A percentile compares a stretch with the other conserved stretches of the same genome.
These are phyloP conservation scores for Alternaria tenuissima DNA, from an alignment of 2,329 filamentous ascomycete species.

Conservation along the genomic window DNA sequence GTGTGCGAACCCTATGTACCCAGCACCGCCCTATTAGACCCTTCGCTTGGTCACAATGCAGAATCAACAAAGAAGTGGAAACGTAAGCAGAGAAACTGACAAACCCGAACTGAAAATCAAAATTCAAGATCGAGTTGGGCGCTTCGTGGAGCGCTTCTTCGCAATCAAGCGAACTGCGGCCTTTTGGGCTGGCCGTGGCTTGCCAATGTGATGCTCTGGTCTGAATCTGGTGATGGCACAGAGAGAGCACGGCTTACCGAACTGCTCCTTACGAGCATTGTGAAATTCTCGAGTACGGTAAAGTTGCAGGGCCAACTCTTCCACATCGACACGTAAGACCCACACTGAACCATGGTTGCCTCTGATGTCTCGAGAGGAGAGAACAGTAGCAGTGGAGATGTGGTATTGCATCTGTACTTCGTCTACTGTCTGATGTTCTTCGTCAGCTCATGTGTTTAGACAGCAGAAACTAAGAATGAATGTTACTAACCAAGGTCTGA, in stretches of 20 bases:
- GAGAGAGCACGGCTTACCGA: conserved; percentile 34
- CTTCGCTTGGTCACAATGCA: neutral
- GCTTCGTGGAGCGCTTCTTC: conserved; percentile 1
- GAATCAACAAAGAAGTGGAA: neutral
- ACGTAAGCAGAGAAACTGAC: neutral
- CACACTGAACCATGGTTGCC: conserved; percentile 26
- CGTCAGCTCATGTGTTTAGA: conserved; percentile 5
- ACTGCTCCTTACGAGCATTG: conserved; percentile 29
- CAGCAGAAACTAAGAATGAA: no score
- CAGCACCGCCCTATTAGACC: neutral
- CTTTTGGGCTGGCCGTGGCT: neutral
- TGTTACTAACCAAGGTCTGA: conserved; percentile 33
- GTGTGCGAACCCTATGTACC: neutral
- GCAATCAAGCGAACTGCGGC: conserved; percentile 1
- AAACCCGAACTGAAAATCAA: neutral
- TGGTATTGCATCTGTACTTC: conserved; percentile 43
- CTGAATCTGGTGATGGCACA: conserved; percentile 30
- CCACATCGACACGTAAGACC: conserved; percentile 42
- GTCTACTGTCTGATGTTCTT: conserved; percentile 27
- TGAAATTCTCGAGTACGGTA: conserved; percentile 44
- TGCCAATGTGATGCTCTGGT: neutral
- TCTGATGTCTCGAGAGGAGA: conserved; percentile 27
- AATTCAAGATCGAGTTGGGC: neutral
- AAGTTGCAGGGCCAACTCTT: conserved; percentile 38
- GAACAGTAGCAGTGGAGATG: conserved; percentile 26